Base-by-base conservation (phyloP, 2,329 filamentous ascomycete species). In the Fusarium albosuccineum region DNA sequence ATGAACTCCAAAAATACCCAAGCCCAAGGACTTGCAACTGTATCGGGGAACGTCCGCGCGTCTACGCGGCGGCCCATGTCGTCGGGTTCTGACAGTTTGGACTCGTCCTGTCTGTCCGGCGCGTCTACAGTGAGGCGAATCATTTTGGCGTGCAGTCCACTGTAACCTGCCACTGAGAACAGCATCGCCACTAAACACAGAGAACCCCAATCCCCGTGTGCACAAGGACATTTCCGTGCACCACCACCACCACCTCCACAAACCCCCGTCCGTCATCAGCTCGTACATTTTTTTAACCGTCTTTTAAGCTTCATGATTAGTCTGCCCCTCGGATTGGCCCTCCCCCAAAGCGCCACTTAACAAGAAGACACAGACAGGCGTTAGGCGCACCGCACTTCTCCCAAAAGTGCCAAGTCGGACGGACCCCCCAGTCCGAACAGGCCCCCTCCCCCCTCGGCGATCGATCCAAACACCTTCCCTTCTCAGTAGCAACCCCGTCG, bases 401-500 rank as follows among this genome's bases (percentile, higher is more conserved):
- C 22, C 22, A 22, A 22, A 22, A 22, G 22, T 37, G 66, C 68
- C 68, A 70, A 70, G 65, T 27, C 66, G 55, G 51, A 22, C 66
- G 55, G 51, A 22, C 42, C 26, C 50, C 42, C 27, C 36, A 41
- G 34, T 8, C 52, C 17, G 17, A 22, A 22, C 17, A 22, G 17
- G 17, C 17, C 17, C 17, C 17, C 17, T 22, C 17, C 56, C 33
- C 39, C 51, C n/a, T 40, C 55, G 60, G 49, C 45, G 51, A 70
- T 70, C 55, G 57, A 57, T 68, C 54, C 50, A 44, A 49, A 9
- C 64, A 72, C 70, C 70, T 72, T 72, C 70, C 70, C 16, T 68
- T 67, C 62, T 42, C 7, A 62, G 70, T 57, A 70, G 60, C 44
- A 63, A 46, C 56, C 57, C 66, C 66, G 66, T 52, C 44, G 61